phyloP scores from a whole-genome alignment of 2,329 filamentous ascomycete species.

The Colletotrichum sansevieriae region DNA sequence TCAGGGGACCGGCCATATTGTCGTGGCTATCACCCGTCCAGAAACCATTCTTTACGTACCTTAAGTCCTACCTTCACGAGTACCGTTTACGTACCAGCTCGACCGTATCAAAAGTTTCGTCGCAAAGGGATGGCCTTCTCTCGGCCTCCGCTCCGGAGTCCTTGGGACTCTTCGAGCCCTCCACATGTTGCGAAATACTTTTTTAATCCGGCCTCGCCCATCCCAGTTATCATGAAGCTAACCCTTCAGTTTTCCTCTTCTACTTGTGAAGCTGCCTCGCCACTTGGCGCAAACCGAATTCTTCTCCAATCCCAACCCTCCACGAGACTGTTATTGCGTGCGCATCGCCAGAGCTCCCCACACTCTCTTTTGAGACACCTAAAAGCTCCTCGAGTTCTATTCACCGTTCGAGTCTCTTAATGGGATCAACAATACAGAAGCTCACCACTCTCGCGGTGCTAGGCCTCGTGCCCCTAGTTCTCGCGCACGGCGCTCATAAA shows the following conservation, averaged over 20 bases:
- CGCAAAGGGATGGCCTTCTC: conserved; percentile 26
- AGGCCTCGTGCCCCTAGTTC: conserved; percentile 19
- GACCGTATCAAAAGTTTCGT: conserved; percentile 13
- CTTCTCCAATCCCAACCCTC: background rate
- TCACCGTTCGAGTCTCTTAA: background rate
- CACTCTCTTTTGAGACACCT: background rate
- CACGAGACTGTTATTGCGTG: background rate
- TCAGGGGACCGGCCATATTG: background rate
- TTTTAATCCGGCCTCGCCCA: conserved; percentile 19
- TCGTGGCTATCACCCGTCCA: background rate
- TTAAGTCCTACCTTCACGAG: background rate
- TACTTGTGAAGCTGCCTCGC: background rate
- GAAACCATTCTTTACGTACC: conserved; percentile 11
- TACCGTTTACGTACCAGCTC: conserved; percentile 12
- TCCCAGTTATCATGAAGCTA: background rate
- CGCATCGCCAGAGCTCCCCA: background rate
- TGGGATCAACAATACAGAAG: conserved; percentile 2
- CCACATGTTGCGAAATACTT: conserved; percentile 23
- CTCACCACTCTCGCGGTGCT: conserved; percentile 5
- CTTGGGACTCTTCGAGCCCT: background rate
- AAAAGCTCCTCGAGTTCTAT: background rate
- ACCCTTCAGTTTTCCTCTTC: background rate
- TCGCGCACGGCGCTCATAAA: conserved; percentile 43
- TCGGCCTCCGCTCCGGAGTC: conserved; percentile 21
- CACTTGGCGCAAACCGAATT: background rate